Conservation (phyloP, 371 early-diverging fungal species). For the Mortierella polycephala region DNA sequence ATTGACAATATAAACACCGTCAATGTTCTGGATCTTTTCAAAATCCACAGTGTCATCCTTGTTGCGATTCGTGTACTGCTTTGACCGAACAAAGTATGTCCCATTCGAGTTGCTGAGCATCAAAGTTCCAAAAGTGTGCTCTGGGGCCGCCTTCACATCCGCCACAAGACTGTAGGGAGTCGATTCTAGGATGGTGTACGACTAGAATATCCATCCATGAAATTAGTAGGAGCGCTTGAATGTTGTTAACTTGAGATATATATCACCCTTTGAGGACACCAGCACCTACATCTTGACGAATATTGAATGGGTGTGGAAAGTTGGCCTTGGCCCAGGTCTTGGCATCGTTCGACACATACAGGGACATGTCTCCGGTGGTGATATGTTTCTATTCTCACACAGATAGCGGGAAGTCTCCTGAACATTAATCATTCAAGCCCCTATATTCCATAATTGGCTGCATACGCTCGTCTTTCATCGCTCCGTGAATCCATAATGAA, state of each 20-base stretch:
- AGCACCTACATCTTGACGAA: constrained; percentile 43
- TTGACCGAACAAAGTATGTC: constrained; percentile 81
- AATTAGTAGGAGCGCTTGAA: no score
- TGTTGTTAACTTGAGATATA: no score
- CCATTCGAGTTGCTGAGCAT: constrained; percentile 92
- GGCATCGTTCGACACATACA: constrained; percentile 71
- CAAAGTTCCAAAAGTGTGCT: constrained; percentile 72
- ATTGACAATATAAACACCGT: constrained; percentile 89
- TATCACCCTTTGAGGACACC: background rate
- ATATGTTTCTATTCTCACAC: constrained; percentile 51
- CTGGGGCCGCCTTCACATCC: constrained; percentile 62
- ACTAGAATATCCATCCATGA: constrained; percentile 36
- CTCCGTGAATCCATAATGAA: background rate
- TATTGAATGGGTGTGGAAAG: constrained; percentile 63
- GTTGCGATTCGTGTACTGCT: constrained; percentile 85
- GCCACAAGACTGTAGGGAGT: constrained; percentile 70
- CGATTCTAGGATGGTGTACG: constrained; percentile 85
- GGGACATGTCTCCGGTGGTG: constrained; percentile 59
- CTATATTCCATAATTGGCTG: background rate
- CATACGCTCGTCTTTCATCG: background rate
- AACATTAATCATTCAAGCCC: no score
- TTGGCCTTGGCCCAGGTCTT: constrained; percentile 71
- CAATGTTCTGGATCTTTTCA: constrained; percentile 85
- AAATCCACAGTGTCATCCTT: constrained; percentile 84
- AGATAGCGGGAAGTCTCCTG: background rate